Base-by-base conservation (phyloP, 2,329 filamentous ascomycete species). In the Chalaropsis ovoidea region DNA sequence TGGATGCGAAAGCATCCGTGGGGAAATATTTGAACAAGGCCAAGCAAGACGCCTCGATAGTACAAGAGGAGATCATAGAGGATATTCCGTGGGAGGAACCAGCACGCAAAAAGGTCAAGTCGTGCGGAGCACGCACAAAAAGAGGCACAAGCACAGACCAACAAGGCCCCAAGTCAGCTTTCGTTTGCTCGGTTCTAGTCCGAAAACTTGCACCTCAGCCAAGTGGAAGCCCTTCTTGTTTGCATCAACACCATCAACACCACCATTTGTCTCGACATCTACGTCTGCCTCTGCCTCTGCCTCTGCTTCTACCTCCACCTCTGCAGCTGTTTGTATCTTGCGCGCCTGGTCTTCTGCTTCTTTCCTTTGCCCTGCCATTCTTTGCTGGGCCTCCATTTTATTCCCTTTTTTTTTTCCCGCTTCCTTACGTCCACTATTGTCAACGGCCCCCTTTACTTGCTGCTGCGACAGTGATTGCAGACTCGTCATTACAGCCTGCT, bases 41-140 rank as follows among this genome's bases (percentile, higher is more conserved):
- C 3, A 47, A 64, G 22, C 49, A 64, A 42, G 41, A 43, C 17
- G 43, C 27, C 10, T 71, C 63, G 65, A 24, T 15, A 1, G 73
- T 74, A 56, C 80, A 82, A 22, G 83, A 86, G 67, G 83, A 87
- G 69, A 79, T 85, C 66, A 76, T 86, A 54, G 85, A 82, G 54
- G 80, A 86, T 22, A 86, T 86, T 67, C 78, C 81, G 45, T 87
- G 84, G 74, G 84, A 85, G 65, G 85, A 90, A 70, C 90, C 89
- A 19, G 83, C 80, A 3, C 86, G 84, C 75, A 97, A 96, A 77
- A 97, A 96, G 77, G 76, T 79, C 1, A 94, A 89, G 73, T 80
- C 78, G 27, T 74, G 72, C 0, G 31, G 6, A 31, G 35, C 35
- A 39, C 35, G 35, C 35, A 39, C 35, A 39, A 52, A 52, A 27